Evolutionary conservation across 2,329 filamentous ascomycete species (phyloP).

Genomic region (Intubia oerlemansii): DNA sequence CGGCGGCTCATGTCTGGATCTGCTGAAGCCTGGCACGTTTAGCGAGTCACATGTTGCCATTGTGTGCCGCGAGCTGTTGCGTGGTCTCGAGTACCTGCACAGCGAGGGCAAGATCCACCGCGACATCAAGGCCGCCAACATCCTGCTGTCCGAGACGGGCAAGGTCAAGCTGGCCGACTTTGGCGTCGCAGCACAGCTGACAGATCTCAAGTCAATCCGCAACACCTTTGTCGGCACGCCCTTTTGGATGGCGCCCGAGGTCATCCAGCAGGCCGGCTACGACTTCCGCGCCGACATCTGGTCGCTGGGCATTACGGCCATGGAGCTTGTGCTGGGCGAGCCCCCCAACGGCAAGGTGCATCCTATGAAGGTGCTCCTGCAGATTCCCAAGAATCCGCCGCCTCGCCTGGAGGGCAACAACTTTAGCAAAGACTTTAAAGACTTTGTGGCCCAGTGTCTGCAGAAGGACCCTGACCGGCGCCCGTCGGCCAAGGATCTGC

Average conservation of each 20-base stretch:
- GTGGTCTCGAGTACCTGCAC: constrained; percentile 83
- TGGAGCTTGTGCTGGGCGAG: constrained; percentile 74
- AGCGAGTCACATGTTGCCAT: constrained; percentile 82
- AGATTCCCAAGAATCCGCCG: constrained; percentile 74
- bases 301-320: constrained; percentile 80
- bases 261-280: constrained; percentile 66
- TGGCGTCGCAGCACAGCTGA: constrained; percentile 86
- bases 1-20: constrained; percentile 81
- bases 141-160: constrained; percentile 74
- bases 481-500: constrained; percentile 66
- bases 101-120: constrained; percentile 88
- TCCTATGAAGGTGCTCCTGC: constrained; percentile 83
- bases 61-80: constrained; percentile 75
- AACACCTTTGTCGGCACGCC: constrained; percentile 96
- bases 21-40: constrained; percentile 81
- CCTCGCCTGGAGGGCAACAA: constrained; percentile 64
- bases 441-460: constrained; percentile 78
- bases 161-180: constrained; percentile 96
- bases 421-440: constrained; percentile 80
- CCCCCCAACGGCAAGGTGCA: constrained; percentile 73
- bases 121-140: constrained; percentile 91
- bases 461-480: constrained; percentile 78
- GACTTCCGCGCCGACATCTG: constrained; percentile 89
- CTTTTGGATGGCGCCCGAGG: constrained; percentile 93
- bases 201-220: constrained; percentile 91